A percentile compares a stretch with the other conserved stretches of the same genome.
These are phyloP conservation scores for Aegilops speltoides DNA, from an alignment of 176 grass and related monocot species.

Conservation along the genomic window DNA sequence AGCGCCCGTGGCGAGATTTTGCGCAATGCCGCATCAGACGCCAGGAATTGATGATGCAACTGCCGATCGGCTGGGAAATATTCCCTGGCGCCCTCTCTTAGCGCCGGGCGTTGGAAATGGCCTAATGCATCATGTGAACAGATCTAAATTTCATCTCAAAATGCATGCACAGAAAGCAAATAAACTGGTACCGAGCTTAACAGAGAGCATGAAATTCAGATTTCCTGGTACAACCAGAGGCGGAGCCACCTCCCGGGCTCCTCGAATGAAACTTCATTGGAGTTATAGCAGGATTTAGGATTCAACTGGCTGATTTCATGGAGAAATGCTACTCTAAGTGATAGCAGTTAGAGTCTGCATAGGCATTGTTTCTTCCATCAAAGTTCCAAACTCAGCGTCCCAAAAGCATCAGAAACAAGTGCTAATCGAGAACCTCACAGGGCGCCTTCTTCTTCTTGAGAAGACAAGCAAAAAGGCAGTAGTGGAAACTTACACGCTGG, in stretches of 20 bases:
- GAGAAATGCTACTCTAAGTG: constrained; percentile 4
- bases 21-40: no score
- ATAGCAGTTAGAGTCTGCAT: not conserved
- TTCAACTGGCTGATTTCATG: not conserved
- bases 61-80: no score
- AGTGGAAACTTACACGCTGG: constrained; percentile 80
- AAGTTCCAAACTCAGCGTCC: constrained; percentile 14
- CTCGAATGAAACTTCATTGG: not conserved
- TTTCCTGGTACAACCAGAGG: not conserved
- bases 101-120: no score
- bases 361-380: constrained; percentile 8
- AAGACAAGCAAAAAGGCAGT: not conserved
- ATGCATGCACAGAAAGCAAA: not conserved
- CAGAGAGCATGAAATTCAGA: constrained; percentile 10
- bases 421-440: constrained; percentile 18
- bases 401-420: constrained; percentile 19
- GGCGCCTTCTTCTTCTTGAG: not conserved
- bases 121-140: not conserved
- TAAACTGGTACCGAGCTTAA: constrained; percentile 8
- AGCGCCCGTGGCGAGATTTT: no score
- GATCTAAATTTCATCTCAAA: constrained; percentile 2
- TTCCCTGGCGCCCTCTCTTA: no score
- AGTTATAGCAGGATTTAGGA: not conserved
- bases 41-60: no score
- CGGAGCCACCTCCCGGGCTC: not conserved